Evolutionary conservation across 1,284 basidiomycete species (phyloP).

Genomic region (Phaffia rhodozyma): DNA sequence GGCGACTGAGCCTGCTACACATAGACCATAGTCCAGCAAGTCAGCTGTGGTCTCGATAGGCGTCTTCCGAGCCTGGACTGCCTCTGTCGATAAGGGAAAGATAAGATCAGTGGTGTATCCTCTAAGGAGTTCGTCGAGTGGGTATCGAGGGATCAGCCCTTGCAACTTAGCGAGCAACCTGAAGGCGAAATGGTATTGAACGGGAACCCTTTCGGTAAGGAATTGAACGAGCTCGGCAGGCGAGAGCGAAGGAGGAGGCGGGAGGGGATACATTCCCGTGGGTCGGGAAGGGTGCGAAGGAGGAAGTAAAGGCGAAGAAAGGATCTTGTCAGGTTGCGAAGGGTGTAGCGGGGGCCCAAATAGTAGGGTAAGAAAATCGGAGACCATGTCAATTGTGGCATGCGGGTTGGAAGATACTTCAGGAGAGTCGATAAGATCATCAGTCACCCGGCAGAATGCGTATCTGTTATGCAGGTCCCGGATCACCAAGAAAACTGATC

Average conservation of each 20-base stretch:
- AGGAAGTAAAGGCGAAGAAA: too few relatives aligned
- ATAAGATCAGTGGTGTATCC: conserved; percentile 35
- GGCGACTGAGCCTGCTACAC: conserved; percentile 38
- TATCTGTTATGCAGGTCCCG: conserved; percentile 17
- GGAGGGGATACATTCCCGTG: too few relatives aligned
- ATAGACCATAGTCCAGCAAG: conserved; percentile 35
- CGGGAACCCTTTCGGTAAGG: conserved; percentile 20
- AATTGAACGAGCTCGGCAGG: conserved; percentile 19
- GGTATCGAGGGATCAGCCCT: conserved; percentile 31
- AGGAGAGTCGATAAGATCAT: conserved; percentile 29
- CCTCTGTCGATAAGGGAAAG: conserved; percentile 21
- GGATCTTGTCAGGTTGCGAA: too few relatives aligned
- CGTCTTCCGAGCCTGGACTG: neutral
- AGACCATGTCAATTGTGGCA: neutral
- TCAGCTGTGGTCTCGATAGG: conserved; percentile 34
- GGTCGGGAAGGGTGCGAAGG: too few relatives aligned
- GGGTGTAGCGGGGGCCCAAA: too few relatives aligned
- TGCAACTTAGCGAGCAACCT: conserved; percentile 32
- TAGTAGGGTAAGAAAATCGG: too few relatives aligned
- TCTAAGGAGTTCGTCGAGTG: conserved; percentile 36
- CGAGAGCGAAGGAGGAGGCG: neutral
- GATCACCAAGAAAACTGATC: neutral
- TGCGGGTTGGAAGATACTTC: neutral
- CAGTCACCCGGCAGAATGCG: conserved; percentile 27
- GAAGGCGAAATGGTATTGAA: conserved; percentile 28